Evolutionary conservation across 1,284 basidiomycete species (phyloP).

Genomic region (Ganoderma sinense): DNA sequence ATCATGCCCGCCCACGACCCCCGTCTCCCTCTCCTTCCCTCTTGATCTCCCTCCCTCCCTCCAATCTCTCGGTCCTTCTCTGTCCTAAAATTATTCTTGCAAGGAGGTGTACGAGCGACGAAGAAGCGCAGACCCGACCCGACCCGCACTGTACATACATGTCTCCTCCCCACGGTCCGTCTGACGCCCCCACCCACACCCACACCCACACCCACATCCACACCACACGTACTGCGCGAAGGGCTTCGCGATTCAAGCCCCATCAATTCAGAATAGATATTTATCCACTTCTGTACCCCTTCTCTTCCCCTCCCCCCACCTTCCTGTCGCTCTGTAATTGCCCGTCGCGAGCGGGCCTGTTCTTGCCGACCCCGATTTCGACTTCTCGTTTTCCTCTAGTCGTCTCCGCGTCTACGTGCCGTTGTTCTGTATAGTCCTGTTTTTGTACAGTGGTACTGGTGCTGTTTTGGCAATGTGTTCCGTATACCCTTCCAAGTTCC

Average conservation of each 20-base stretch:
- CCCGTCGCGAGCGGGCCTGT: neutral
- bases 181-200: slow-evolving; percentile 4
- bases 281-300: slow-evolving; percentile 27
- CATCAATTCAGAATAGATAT: slow-evolving; percentile 41
- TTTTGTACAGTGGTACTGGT: neutral
- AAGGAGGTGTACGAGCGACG: slow-evolving; percentile 33
- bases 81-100: slow-evolving; percentile 34
- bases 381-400: neutral
- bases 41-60: slow-evolving; percentile 3
- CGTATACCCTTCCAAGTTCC: neutral
- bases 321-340: neutral
- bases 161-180: neutral
- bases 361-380: neutral
- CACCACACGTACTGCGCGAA: slow-evolving; percentile 43
- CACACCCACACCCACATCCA: neutral
- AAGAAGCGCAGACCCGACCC: slow-evolving; percentile 23
- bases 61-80: slow-evolving; percentile 15
- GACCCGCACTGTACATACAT: neutral
- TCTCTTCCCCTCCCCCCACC: no score
- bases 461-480: neutral
- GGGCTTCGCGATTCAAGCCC: slow-evolving; percentile 57
- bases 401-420: neutral
- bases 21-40: neutral
- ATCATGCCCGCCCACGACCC: neutral
- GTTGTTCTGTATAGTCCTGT: slow-evolving; percentile 1